Evolutionary conservation across 2,329 filamentous ascomycete species (phyloP).

Genomic region (Rhexocercosporidium sp.): DNA sequence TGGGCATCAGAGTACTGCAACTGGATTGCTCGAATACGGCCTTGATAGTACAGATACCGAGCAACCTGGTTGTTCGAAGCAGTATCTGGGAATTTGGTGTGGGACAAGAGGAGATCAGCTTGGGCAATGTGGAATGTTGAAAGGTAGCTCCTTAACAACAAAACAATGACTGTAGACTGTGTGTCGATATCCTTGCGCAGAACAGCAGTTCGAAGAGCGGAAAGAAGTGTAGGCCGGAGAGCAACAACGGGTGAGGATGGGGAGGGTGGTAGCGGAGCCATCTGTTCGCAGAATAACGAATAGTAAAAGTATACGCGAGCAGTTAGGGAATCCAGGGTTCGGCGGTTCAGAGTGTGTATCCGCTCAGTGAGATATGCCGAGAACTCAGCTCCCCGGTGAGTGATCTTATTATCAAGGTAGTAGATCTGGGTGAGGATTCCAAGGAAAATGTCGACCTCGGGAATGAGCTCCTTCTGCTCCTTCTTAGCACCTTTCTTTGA

Average conservation of each 20-base stretch:
- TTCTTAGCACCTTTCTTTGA: slow-evolving; percentile 66
- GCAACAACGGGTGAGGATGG: slow-evolving; percentile 85
- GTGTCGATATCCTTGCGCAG: slow-evolving; percentile 96
- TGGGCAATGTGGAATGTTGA: slow-evolving; percentile 96
- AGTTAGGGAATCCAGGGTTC: slow-evolving; percentile 90
- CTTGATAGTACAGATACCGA: slow-evolving; percentile 95
- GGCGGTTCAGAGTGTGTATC: slow-evolving; percentile 87
- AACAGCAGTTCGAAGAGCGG: slow-evolving; percentile 91
- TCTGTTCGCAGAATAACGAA: slow-evolving; percentile 91
- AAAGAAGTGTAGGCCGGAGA: slow-evolving; percentile 84
- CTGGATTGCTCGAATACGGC: slow-evolving; percentile 94
- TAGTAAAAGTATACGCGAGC: slow-evolving; percentile 99
- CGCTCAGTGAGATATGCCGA: slow-evolving; percentile 83
- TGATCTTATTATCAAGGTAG: slow-evolving; percentile 84
- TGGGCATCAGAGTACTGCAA: slow-evolving; percentile 97
- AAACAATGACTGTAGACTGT: slow-evolving; percentile 94
- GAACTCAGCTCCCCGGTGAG: slow-evolving; percentile 81
- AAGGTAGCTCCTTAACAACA: slow-evolving; percentile 94
- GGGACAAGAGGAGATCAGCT: slow-evolving; percentile 92
- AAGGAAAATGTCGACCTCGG: slow-evolving; percentile 88
- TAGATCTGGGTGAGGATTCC: slow-evolving; percentile 87
- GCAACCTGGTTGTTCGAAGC: slow-evolving; percentile 98
- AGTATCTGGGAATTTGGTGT: slow-evolving; percentile 92
- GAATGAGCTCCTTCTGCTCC: slow-evolving; percentile 74
- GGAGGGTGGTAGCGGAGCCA: slow-evolving; percentile 85